Evolutionary conservation across 225 moss, liverwort and hornwort genomes (phyloP), one percentile per base, ranked within the genome.

Genomic region (Antitrichia curtipendula): DNA sequence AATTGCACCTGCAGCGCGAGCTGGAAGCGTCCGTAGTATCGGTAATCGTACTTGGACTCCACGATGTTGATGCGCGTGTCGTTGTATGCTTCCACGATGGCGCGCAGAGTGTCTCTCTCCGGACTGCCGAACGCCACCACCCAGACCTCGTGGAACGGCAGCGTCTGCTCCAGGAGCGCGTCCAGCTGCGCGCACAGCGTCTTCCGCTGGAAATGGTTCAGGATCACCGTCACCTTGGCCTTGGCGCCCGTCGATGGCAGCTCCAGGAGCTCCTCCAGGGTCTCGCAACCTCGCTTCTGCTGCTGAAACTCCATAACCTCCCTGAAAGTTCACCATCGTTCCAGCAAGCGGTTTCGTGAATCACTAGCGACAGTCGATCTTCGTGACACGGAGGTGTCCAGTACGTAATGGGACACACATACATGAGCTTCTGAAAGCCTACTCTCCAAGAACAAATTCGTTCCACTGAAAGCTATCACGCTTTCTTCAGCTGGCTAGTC

Each of bases 11-110:
- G 98, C 43, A 98, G 85, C 21, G 98, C 96, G 86, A 98, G 89
- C 89, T 98, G 98, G 84, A 98, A 98, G 41, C 98, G 87, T 56
- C 98, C 98, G 68, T 96, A 98, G 85, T 98, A 98, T 43, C 96
- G 96, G 86, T 92, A 98, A 71, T 98, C 95, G 53, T 96, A 93
- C 57, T 90, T 88, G 7, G 98, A 98, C 58, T 95, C 96, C 73
- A 98, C 78, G 43, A 98, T 95, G 53, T 85, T 91, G 85, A 98
- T 96, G 49, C 94, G 86, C 57, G 96, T 89, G 78, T 96, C 91
- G 84, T 96, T 89, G 89, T 96, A 98, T 5, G 96, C 89, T 73
- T 96, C 94, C 78, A 96, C 98, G 62, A 96, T 95, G 28, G 84
- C 52, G 36, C 96, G 90, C 52, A 98, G 87, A n/a, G 87, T 86